Evolutionary conservation across 495 filamentous ascomycete genomes (phyloP).

Genomic region (Chaetomium fimeti): DNA sequence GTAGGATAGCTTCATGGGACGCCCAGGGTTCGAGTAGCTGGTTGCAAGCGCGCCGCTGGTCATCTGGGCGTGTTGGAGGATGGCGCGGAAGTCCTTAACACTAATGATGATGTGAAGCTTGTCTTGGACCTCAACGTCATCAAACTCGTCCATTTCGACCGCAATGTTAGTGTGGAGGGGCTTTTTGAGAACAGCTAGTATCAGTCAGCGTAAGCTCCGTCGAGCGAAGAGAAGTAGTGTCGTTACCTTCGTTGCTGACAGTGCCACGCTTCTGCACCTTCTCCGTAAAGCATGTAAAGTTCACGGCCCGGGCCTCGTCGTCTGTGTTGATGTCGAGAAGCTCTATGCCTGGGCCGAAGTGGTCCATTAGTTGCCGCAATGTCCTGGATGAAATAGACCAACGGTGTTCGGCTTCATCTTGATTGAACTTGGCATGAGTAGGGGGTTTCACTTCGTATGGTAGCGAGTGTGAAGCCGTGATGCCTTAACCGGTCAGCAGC

Average conservation of each 20-base stretch:
- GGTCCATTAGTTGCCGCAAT: slow-evolving; percentile 80
- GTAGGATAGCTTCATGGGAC: slow-evolving; percentile 83
- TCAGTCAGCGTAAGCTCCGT: slow-evolving; percentile 15
- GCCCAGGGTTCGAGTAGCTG: slow-evolving; percentile 74
- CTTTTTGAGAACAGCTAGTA: slow-evolving; percentile 80
- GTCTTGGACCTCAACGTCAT: slow-evolving; percentile 71
- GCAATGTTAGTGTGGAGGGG: slow-evolving; percentile 90
- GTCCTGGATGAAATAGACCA: slow-evolving; percentile 77
- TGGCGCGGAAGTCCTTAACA: slow-evolving; percentile 92
- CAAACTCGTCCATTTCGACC: slow-evolving; percentile 82
- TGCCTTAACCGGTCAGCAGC: slow-evolving; percentile 51
- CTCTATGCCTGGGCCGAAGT: slow-evolving; percentile 88
- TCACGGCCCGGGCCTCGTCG: slow-evolving; percentile 46
- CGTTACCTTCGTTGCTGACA: slow-evolving; percentile 72
- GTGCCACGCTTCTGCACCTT: slow-evolving; percentile 60
- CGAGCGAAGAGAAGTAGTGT: not conserved
- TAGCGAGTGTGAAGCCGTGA: slow-evolving; percentile 87
- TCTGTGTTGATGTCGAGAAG: slow-evolving; percentile 85
- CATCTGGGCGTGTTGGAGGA: slow-evolving; percentile 79
- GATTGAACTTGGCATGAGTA: slow-evolving; percentile 86
- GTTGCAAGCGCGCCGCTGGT: slow-evolving; percentile 68
- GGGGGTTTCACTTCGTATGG: slow-evolving; percentile 81
- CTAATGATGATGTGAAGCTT: slow-evolving; percentile 81
- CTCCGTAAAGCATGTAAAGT: slow-evolving; percentile 94
- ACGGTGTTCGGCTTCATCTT: slow-evolving; percentile 61